Percentiles rank a stretch among this genome's conserved stretches.
These are phyloP conservation scores for Aaosphaeria arxii DNA, from an alignment of 2,329 filamentous ascomycete genomes.

Conservation along the genomic window DNA sequence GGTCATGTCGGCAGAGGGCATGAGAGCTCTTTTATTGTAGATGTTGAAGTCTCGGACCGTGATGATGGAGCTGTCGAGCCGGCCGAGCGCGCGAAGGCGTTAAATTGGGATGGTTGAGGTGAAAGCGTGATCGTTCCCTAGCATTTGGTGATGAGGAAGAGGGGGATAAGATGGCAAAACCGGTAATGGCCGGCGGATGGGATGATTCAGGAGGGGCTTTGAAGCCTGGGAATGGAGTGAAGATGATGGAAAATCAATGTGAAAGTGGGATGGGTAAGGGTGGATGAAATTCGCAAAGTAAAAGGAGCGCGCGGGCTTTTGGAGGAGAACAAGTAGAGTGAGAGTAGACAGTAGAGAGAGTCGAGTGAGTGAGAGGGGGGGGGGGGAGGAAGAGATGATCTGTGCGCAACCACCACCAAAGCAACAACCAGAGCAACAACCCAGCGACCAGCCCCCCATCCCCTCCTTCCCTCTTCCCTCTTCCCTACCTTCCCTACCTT, in stretches of 20 bases:
- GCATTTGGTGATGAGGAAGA: conserved; percentile 25
- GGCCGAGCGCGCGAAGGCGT: conserved; percentile 34
- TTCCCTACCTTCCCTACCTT: too few relatives aligned
- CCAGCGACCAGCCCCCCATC: too few relatives aligned
- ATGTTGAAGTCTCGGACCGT: conserved; percentile 7
- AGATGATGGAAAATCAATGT: neutral
- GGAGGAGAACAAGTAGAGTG: neutral
- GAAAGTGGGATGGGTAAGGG: conserved; percentile 14
- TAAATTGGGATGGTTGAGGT: conserved; percentile 33
- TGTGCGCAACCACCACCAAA: too few relatives aligned
- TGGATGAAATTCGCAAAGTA: conserved; percentile 12
- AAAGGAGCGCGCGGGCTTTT: neutral
- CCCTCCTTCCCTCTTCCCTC: too few relatives aligned
- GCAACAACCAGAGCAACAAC: too few relatives aligned
- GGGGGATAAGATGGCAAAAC: conserved; percentile 19
- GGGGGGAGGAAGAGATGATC: neutral
- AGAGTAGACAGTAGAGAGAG: neutral
- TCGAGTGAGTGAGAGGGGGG: neutral
- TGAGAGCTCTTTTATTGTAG: conserved; percentile 29
- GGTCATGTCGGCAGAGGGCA: conserved; percentile 68
- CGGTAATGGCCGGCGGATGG: conserved; percentile 18
- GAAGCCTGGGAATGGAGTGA: conserved; percentile 10
- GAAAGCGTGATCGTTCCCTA: conserved; percentile 22
- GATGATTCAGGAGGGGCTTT: conserved; percentile 4
- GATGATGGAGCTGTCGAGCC: conserved; percentile 16